Base-by-base conservation (phyloP, 208 protist genomes). In the Trypanosoma theileri region DNA sequence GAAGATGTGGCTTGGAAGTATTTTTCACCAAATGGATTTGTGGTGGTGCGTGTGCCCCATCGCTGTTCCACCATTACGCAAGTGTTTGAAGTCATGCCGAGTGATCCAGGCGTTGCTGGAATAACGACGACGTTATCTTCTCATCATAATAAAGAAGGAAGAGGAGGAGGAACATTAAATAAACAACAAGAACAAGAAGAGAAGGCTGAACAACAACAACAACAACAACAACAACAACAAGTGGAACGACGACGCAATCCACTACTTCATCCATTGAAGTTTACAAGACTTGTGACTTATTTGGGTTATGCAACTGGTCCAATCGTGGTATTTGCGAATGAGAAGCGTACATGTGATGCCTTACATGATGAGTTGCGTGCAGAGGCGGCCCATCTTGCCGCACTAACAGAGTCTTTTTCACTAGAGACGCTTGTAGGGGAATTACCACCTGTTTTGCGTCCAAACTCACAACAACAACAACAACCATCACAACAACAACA, bases 321-420 rank as follows among this genome's bases (percentile, higher is more conserved):
- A 44, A 77, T 89, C 26, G 83, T 95, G 24, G 82, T 95, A 46
- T 95, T 95, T 67, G 87, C 80, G 12, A 92, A 92, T 61, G 86
- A 88, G 21, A 84, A 82, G 60, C 42, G 66, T 26, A 90, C 84
- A 22, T 95, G 90, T 59, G 90, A 95, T 52, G 77, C 73, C 6
- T 67, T 95, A 19, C 66, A 80, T 22, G 79, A 92, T 16, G 87
- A 85, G 66, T 71, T 95, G 64, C 75, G 72, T 26, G 73, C 71
- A 9, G 85, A 92, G 77, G 76, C 73, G 14, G 74, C 65, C 51
- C 68, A 82, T 26, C 69, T 92, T 7, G 73, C 42, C 31, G 70
- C 73, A 13, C 62, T 81, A 62, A 70, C 63, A n/a, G 80, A 87
- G 41, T 67, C 60, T 26, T 79, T 74, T 50, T 67, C 78, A 10